Evolutionary conservation across 148 eudicot genomes (phyloP).

Genomic region (Amaranthus palmeri): DNA sequence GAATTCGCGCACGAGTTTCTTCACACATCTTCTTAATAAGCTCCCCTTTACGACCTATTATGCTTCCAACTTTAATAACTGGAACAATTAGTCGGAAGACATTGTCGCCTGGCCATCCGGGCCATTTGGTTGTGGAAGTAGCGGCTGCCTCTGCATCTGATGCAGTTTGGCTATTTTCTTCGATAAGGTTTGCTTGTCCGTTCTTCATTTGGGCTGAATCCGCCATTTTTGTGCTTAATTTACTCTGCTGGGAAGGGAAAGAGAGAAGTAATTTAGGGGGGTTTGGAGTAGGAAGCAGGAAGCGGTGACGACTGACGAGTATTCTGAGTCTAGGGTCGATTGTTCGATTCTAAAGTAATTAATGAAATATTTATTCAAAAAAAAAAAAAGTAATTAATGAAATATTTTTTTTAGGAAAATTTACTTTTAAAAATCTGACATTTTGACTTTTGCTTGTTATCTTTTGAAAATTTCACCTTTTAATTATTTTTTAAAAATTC

Average conservation of each 20-base stretch:
- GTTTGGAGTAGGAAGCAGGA: background rate
- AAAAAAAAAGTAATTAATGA: too few relatives aligned
- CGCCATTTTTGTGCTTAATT: constrained; percentile 7
- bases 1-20: constrained; percentile 57
- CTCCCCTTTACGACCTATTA: constrained; percentile 77
- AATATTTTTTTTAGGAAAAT: too few relatives aligned
- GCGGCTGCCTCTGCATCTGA: constrained; percentile 7
- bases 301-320: too few relatives aligned
- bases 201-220: constrained; percentile 8
- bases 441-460: too few relatives aligned
- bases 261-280: background rate
- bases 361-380: too few relatives aligned
- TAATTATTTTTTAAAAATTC: too few relatives aligned
- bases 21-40: constrained; percentile 59
- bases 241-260: background rate
- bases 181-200: background rate
- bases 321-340: too few relatives aligned
- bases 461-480: too few relatives aligned
- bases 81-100: constrained; percentile 61
- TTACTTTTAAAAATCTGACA: too few relatives aligned
- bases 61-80: constrained; percentile 55
- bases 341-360: too few relatives aligned
- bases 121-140: constrained; percentile 39
- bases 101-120: constrained; percentile 79
- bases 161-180: background rate